Conservation (phyloP, 257 asterid genomes). For the Scutellaria baicalensis region DNA sequence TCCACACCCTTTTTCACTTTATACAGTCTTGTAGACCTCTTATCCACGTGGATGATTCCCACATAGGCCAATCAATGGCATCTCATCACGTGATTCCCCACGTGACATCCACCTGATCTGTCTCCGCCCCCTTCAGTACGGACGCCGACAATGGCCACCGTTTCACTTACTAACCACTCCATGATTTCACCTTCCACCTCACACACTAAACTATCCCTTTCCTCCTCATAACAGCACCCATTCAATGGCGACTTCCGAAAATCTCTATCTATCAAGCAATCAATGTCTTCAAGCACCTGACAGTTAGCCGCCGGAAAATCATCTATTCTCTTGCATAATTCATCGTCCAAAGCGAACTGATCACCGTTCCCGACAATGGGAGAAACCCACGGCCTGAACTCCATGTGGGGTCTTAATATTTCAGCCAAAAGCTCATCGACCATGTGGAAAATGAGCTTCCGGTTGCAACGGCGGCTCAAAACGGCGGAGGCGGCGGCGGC, state of each 20-base stretch:
- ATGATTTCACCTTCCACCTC: conserved; percentile 62
- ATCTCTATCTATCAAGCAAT: conserved; percentile 47
- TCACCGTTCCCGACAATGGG: background rate
- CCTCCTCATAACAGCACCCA: conserved; percentile 21
- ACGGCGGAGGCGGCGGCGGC: conserved; percentile 10
- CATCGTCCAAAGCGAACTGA: conserved; percentile 14
- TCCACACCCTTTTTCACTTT: conserved; percentile 13
- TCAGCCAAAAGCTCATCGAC: conserved; percentile 57
- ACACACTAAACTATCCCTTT: conserved; percentile 38
- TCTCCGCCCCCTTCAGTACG: conserved; percentile 18
- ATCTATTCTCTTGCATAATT: conserved; percentile 34
- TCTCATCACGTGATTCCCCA: conserved; percentile 62
- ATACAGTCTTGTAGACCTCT: conserved; percentile 3
- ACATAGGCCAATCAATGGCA: conserved; percentile 18
- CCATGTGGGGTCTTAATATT: conserved; percentile 30
- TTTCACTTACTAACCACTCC: conserved; percentile 54
- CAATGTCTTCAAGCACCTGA: conserved; percentile 63
- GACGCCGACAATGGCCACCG: conserved; percentile 25
- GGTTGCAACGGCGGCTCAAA: conserved; percentile 36
- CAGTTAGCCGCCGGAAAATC: conserved; percentile 52
- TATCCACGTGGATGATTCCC: conserved; percentile 35
- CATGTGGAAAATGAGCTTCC: conserved; percentile 66
- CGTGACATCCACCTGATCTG: conserved; percentile 41
- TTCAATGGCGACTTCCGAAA: conserved; percentile 4
- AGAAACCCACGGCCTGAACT: conserved; percentile 9